Percentiles rank a stretch among this genome's conserved stretches.
Conservation (phyloP, 768 basidiomycete genomes). For the Termitomyces sp. region DNA sequence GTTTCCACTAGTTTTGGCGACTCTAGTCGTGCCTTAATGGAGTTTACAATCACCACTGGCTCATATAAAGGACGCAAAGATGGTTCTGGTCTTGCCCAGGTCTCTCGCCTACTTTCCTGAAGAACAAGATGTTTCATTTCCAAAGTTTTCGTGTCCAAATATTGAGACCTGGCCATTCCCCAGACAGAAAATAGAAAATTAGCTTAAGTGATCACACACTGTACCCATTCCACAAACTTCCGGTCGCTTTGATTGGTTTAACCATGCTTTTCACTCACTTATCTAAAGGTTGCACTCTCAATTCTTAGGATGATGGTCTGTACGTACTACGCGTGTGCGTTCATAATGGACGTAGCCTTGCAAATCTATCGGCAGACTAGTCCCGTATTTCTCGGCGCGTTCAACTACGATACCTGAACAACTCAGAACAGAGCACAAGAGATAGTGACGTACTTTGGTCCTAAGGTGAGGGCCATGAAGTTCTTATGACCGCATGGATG, state of each 20-base stretch:
- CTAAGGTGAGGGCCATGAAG: constrained; percentile 22
- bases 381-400: background rate
- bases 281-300: background rate
- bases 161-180: constrained; percentile 7
- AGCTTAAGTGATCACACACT: constrained; percentile 15
- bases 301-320: constrained; percentile 17
- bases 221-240: constrained; percentile 16
- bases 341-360: background rate
- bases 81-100: background rate
- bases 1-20: background rate
- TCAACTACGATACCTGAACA: constrained; percentile 10
- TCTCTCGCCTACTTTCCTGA: background rate
- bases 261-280: background rate
- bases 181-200: constrained; percentile 12
- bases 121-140: constrained; percentile 8
- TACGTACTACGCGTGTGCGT: constrained; percentile 12
- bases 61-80: background rate
- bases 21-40: background rate
- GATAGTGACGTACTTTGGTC: constrained; percentile 19
- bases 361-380: background rate
- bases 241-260: background rate
- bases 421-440: background rate
- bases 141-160: constrained; percentile 6
- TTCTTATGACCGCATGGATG: constrained; percentile 31
- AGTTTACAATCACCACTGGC: background rate